Evolutionary conservation across 2,329 filamentous ascomycete species (phyloP), one percentile per base, ranked within the genome.

Genomic region (Calycina marina): DNA sequence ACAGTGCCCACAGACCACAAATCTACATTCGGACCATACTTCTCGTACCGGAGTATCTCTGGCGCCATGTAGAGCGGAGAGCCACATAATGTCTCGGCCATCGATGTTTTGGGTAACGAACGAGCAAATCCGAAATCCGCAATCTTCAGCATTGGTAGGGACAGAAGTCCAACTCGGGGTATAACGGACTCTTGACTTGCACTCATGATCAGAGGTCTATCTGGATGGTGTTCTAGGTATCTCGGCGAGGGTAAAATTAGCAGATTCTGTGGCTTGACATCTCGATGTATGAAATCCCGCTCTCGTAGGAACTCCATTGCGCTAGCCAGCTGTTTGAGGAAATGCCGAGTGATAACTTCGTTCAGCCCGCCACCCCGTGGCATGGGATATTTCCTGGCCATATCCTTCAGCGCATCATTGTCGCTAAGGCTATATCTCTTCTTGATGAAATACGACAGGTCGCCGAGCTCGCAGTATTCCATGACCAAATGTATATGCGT

Each of bases 111-210:
- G 2, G 90, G 88, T 30, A 98, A 62, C 34, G 92, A 84, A 35
- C 90, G 76, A 35, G 90, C 90, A 53, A 98, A 98, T n/a, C 90
- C 90, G 52, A 98, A 98, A 59, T 98, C 90, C 36, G 90, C 90
- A 46, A 98, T 77, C 60, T 98, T 98, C 38, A 98, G 71, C 78
- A 96, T 92, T 4, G 90, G 90, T 25, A 98, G 59, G 12, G 85
- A 90, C 32, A 72, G 67, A 17, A 98, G 62, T 5, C 90, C 90
- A 15, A 77, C 77, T 15, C 77, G 70, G 4, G 88, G 85, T 27
- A 83, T 79, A 35, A 90, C 63, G 1, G 84, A 86, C 51, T 86
- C 74, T 26, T 79, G 75, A 48, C 80, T 86, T 31, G 77, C 79
- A 38, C 67, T 69, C 53, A 90, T 75, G 36, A 90, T 75, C 12